Evolutionary conservation across 1,284 basidiomycete species (phyloP).

Genomic region (Stereum hirsutum): DNA sequence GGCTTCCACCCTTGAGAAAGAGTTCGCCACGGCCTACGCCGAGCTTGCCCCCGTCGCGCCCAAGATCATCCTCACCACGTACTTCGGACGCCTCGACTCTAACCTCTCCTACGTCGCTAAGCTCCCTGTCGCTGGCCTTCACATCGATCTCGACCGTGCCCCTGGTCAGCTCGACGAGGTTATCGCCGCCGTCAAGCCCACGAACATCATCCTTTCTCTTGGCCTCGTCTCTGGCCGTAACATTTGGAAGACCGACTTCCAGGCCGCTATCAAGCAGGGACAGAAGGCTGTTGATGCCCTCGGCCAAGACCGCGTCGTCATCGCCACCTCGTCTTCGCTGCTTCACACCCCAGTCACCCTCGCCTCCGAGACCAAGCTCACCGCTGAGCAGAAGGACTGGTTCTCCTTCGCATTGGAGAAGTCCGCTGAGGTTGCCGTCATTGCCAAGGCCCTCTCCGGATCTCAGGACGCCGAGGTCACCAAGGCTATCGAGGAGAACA

Average conservation of each 20-base stretch:
- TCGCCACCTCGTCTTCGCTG: slow-evolving; percentile 96
- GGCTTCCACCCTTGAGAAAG: slow-evolving; percentile 71
- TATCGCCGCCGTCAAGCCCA: slow-evolving; percentile 77
- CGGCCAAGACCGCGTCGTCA: slow-evolving; percentile 82
- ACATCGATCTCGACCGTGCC: slow-evolving; percentile 95
- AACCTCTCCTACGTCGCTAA: slow-evolving; percentile 89
- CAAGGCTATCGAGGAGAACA: slow-evolving; percentile 81
- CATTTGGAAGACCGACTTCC: slow-evolving; percentile 99
- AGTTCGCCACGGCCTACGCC: slow-evolving; percentile 80
- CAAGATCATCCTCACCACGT: slow-evolving; percentile 91
- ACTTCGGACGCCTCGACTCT: slow-evolving; percentile 93
- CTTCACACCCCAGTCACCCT: slow-evolving; percentile 98
- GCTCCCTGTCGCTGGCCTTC: slow-evolving; percentile 90
- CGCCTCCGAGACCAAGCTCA: slow-evolving; percentile 89
- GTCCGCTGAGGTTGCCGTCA: slow-evolving; percentile 82
- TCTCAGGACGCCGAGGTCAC: slow-evolving; percentile 70
- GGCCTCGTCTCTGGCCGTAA: slow-evolving; percentile 98
- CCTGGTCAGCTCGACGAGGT: slow-evolving; percentile 86
- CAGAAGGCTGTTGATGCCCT: slow-evolving; percentile 82
- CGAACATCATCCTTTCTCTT: slow-evolving; percentile 80
- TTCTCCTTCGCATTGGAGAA: slow-evolving; percentile 99
- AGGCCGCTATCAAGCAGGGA: slow-evolving; percentile 73
- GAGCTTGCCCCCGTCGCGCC: slow-evolving; percentile 79
- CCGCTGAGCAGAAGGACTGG: slow-evolving; percentile 91
- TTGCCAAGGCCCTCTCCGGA: slow-evolving; percentile 77